Evolutionary conservation across 176 grass and related monocot species (phyloP).

Genomic region (Themeda triandra): DNA sequence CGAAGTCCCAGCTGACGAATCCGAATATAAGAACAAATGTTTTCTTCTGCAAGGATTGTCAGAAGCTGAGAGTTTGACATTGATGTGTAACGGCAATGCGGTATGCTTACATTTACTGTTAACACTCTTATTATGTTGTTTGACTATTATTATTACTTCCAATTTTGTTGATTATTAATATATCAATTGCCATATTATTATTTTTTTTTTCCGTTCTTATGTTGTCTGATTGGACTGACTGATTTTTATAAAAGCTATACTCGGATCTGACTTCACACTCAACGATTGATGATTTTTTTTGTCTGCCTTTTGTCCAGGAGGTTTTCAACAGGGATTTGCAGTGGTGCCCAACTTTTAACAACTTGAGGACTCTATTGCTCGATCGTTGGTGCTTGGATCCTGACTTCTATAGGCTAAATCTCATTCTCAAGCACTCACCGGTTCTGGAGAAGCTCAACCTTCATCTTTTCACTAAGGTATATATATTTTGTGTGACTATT

Average conservation of each 20-base stretch:
- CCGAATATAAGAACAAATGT: neutral
- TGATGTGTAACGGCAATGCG: neutral
- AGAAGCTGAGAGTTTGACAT: neutral
- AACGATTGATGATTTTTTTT: neutral
- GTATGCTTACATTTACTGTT: neutral
- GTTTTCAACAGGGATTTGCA: neutral
- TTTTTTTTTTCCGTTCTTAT: neutral
- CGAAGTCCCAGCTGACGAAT: neutral
- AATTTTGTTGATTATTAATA: no score
- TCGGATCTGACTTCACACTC: neutral
- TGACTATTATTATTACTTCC: neutral
- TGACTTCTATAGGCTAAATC: neutral
- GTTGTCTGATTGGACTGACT: neutral
- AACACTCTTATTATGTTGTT: neutral
- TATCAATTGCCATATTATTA: no score
- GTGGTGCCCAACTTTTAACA: neutral
- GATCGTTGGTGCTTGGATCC: neutral
- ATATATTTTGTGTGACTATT: neutral
- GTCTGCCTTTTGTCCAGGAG: neutral
- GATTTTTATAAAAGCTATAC: no score
- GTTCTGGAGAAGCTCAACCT: neutral
- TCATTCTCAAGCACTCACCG: neutral
- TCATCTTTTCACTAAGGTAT: slow-evolving; percentile 6
- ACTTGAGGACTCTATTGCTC: neutral
- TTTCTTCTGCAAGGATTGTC: neutral